Evolutionary conservation across 768 basidiomycete species (phyloP).

Genomic region (Krasilnikovozyma curviuscula): DNA sequence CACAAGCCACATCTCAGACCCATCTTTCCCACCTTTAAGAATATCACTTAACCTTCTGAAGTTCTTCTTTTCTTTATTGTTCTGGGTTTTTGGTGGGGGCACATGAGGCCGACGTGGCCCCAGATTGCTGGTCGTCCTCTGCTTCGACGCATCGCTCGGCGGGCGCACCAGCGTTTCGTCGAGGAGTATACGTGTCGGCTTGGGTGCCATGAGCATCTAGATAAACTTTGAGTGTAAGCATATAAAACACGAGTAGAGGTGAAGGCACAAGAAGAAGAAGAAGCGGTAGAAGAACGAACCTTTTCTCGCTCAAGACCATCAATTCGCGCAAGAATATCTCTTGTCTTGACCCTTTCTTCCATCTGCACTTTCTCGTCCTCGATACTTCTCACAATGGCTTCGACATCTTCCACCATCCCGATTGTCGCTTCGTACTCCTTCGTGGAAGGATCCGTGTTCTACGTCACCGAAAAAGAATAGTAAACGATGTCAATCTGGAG

Average conservation of each 20-base stretch:
- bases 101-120: background rate
- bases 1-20: slow-evolving; percentile 70
- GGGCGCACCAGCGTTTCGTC: slow-evolving; percentile 37
- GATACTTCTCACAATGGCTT: slow-evolving; percentile 84
- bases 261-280: background rate
- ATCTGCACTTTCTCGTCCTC: slow-evolving; percentile 96
- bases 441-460: slow-evolving; percentile 73
- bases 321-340: slow-evolving; percentile 87
- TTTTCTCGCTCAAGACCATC: slow-evolving; percentile 88
- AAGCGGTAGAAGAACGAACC: slow-evolving; percentile 28
- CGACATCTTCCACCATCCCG: slow-evolving; percentile 92
- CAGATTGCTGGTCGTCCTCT: slow-evolving; percentile 23
- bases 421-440: slow-evolving; percentile 85
- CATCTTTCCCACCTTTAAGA: slow-evolving; percentile 35
- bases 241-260: background rate
- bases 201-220: slow-evolving; percentile 55
- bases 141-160: slow-evolving; percentile 16
- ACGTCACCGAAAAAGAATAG: background rate
- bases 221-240: background rate
- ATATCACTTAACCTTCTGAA: slow-evolving; percentile 81
- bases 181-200: slow-evolving; percentile 67
- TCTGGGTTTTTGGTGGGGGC: slow-evolving; percentile 27
- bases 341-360: slow-evolving; percentile 84
- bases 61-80: slow-evolving; percentile 61
- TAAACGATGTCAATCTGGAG: background rate